Percentiles rank a stretch among this genome's conserved stretches.
Conservation (phyloP, 2,329 filamentous ascomycete genomes). For the Pseudocercospora musae region DNA sequence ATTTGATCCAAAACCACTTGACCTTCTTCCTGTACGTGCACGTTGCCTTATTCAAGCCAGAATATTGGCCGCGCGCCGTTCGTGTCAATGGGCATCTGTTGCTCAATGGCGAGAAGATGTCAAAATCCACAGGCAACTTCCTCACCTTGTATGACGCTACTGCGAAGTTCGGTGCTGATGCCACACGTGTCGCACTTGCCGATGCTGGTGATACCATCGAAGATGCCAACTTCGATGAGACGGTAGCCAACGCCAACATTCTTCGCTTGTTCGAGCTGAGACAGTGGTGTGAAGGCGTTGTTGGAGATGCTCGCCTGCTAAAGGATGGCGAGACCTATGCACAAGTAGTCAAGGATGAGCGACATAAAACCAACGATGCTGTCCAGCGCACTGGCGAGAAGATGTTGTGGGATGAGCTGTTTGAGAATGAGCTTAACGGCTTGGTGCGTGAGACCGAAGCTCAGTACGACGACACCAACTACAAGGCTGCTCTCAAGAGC, state of each 20-base stretch:
- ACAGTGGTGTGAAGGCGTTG: conserved; percentile 88
- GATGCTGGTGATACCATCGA: conserved; percentile 92
- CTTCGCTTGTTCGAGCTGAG: conserved; percentile 77
- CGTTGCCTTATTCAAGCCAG: conserved; percentile 77
- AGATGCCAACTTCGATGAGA: conserved; percentile 96
- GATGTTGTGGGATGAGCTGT: conserved; percentile 80
- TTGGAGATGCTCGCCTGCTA: conserved; percentile 57
- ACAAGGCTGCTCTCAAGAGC: conserved; percentile 79
- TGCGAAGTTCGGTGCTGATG: conserved; percentile 91
- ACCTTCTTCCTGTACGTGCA: conserved; percentile 96
- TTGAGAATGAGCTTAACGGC: conserved; percentile 88
- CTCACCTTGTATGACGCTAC: conserved; percentile 83
- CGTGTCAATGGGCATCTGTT: conserved; percentile 90
- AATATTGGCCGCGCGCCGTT: conserved; percentile 85
- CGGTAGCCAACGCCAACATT: conserved; percentile 87
- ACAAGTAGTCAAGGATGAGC: conserved; percentile 41
- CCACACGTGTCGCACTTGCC: conserved; percentile 83
- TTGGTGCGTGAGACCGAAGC: conserved; percentile 74
- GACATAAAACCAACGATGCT: conserved; percentile 51
- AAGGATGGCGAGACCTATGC: conserved; percentile 43
- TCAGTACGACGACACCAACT: conserved; percentile 75
- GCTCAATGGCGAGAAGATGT: conserved; percentile 98
- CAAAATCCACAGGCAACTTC: conserved; percentile 96
- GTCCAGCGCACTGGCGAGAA: conserved; percentile 72
- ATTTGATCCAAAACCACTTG: conserved; percentile 89